Percentiles rank a stretch among this genome's conserved stretches.
Conservation (phyloP, 2,329 filamentous ascomycete genomes). For the Rhynchosporium agropyri region DNA sequence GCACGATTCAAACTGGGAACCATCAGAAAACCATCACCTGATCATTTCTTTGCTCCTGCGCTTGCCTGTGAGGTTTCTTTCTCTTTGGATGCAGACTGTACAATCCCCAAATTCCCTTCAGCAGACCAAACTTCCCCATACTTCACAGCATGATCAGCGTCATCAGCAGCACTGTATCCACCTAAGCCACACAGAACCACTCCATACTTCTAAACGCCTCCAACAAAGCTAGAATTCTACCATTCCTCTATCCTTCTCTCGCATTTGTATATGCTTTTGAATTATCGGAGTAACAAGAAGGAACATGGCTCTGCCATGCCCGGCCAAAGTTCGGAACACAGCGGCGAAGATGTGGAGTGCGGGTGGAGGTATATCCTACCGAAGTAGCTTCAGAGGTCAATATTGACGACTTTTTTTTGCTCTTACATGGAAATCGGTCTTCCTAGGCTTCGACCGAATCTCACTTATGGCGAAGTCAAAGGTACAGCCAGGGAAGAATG, state of each 20-base stretch:
- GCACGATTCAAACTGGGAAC: neutral
- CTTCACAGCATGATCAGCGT: conserved; percentile 32
- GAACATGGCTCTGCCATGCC: conserved; percentile 66
- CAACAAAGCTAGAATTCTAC: conserved; percentile 23
- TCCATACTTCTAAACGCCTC: conserved; percentile 32
- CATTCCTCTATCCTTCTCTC: conserved; percentile 44
- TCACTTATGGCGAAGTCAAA: too few species aligned
- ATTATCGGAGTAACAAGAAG: conserved; percentile 66
- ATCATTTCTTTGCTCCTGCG: neutral
- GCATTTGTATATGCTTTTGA: conserved; percentile 63
- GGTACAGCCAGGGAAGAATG: too few species aligned
- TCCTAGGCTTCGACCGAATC: too few species aligned
- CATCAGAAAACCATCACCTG: too few species aligned
- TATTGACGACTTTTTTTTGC: too few species aligned
- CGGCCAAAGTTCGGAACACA: conserved; percentile 66
- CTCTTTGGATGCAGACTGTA: conserved; percentile 28
- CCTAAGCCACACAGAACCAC: conserved; percentile 35
- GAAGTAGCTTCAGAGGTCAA: too few species aligned
- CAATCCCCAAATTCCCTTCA: conserved; percentile 36
- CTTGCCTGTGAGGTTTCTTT: conserved; percentile 19
- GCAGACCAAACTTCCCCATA: conserved; percentile 38
- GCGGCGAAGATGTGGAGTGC: too few species aligned
- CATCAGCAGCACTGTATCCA: conserved; percentile 24
- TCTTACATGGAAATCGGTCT: too few species aligned
- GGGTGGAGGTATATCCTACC: too few species aligned